Base-by-base conservation (phyloP, 2,329 filamentous ascomycete genomes). In the Ascochyta clinopodiicola region DNA sequence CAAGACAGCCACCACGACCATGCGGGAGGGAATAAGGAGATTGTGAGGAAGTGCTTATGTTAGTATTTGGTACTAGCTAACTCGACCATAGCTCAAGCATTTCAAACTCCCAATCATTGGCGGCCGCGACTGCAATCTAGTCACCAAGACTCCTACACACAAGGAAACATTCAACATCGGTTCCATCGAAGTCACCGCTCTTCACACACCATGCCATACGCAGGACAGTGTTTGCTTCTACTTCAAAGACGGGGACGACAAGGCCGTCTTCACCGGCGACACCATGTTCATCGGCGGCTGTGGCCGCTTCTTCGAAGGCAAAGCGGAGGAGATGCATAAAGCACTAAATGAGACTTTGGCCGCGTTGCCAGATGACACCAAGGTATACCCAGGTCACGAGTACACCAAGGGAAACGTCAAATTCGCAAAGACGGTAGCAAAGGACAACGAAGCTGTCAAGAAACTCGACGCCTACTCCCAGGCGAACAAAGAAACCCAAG, bases 161-260 rank as follows among this genome's bases (percentile, higher is more conserved):
- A 86, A 88, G 35, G 86, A 91, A 62, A 86, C 82, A 3, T 96
- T 97, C 81, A 88, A 86, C 60, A 86, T 99, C 59, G 95, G 95
- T 51, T 81, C 84, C 64, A 95, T 99, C 75, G 83, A 84, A 13
- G 89, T 97, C 53, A 94, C 86, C 72, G 90, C 91, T 22, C 81
- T 98, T n/a, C 90, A 98, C 78, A 99, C 95, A 12, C 95, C 95
- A 1, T 99, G 95, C 76, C 95, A 99, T 75, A 99, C 95, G 1
- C 93, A 97, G 79, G 95, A 99, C 79, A 97, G 93, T 76, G 96
- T 99, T 73, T 99, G 95, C 82, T 99, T 88, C 80, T 91, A 88
- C 66, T 87, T 95, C 81, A 86, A 96, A 77, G 94, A 99, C 70
- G 88, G 86, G 19, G 80, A 86, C 43, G 82, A 90, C 44, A 88